A percentile compares a stretch with the other conserved stretches of the same genome.
These are phyloP conservation scores for Chloris gayana DNA, from an alignment of 176 grass and related monocot genomes.

Conservation along the genomic window DNA sequence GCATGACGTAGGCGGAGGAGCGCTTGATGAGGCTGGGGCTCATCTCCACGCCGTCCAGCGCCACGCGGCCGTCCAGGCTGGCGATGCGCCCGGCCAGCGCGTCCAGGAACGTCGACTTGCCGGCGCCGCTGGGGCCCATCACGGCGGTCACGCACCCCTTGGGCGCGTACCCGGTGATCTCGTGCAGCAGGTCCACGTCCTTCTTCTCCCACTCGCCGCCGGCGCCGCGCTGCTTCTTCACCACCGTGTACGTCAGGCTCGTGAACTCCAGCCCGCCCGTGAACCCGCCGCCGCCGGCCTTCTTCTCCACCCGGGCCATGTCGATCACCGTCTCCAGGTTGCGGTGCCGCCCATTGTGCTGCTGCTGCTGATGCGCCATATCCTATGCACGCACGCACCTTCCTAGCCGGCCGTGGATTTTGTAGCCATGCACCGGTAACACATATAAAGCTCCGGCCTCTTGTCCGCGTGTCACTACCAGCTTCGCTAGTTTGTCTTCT, in stretches of 20 bases:
- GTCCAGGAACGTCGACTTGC: slow-evolving; percentile 87
- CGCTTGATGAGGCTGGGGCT: slow-evolving; percentile 65
- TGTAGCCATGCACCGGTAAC: slow-evolving; percentile 21
- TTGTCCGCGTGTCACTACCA: slow-evolving; percentile 20
- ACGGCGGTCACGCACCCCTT: slow-evolving; percentile 72
- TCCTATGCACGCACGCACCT: slow-evolving; percentile 36
- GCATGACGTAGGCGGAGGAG: slow-evolving; percentile 83
- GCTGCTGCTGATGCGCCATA: slow-evolving; percentile 53
- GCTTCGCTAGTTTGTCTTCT: slow-evolving; percentile 38
- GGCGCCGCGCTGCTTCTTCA: slow-evolving; percentile 61
- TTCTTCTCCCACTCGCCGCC: slow-evolving; percentile 57
- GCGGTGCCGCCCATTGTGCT: slow-evolving; percentile 43
- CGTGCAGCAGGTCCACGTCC: slow-evolving; percentile 75
- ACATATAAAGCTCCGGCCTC: not conserved
- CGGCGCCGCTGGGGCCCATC: slow-evolving; percentile 78
- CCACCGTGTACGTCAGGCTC: slow-evolving; percentile 55
- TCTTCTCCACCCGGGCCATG: slow-evolving; percentile 32
- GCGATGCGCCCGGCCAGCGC: slow-evolving; percentile 68
- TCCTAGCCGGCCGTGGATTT: slow-evolving; percentile 23
- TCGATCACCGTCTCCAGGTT: slow-evolving; percentile 44
- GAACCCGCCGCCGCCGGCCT: slow-evolving; percentile 36
- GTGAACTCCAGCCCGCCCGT: slow-evolving; percentile 67
- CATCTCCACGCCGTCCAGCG: slow-evolving; percentile 61
- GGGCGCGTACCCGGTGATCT: slow-evolving; percentile 67
- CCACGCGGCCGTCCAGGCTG: slow-evolving; percentile 66